Evolutionary conservation across 2,329 filamentous ascomycete species (phyloP), one percentile per base, ranked within the genome.

Genomic region (Passalora sequoiae): DNA sequence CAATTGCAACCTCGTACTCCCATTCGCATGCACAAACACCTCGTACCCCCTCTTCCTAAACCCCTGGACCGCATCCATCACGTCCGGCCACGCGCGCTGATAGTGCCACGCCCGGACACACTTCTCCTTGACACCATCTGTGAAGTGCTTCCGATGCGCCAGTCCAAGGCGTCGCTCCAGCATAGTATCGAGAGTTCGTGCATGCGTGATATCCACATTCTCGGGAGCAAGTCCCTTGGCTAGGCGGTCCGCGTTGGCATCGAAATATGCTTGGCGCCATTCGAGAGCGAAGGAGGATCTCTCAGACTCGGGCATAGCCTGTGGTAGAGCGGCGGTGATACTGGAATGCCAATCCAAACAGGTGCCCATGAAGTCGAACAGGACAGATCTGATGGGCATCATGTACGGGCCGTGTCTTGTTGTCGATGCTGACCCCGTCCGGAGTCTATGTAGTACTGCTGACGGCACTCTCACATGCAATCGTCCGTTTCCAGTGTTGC

Each of bases 331-430:
- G 3, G 28, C 19, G n/a, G 43, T 28, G 30, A 55, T 49, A 17
- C 17, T 50, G 17, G 51, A 47, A 46, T 77, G 73, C 75, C 73
- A 78, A 56, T 79, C 68, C 3, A 75, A 71, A 49, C 74, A 78
- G 19, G 75, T 78, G 17, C 76, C 74, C 74, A 78, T 78, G 54
- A 78, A 73, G 60, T 78, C 72, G 59, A 77, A 78, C 50, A 77
- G 70, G 30, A 76, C 63, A 3, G 71, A 73, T 56, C 70, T 74
- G 38, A 45, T 46, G 3, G 32, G 40, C 45, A 46, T 45, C 24
- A 12, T 27, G n/a, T n/a, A n/a, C n/a, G n/a, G n/a, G n/a, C n/a
- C n/a, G n/a, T n/a, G n/a, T n/a, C n/a, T n/a, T n/a, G n/a, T n/a
- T n/a, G n/a, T n/a, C n/a, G 36, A 24, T 22, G 21, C 7, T 22